Base-by-base conservation (phyloP, 768 basidiomycete genomes). In the Tephrocybe sp. region DNA sequence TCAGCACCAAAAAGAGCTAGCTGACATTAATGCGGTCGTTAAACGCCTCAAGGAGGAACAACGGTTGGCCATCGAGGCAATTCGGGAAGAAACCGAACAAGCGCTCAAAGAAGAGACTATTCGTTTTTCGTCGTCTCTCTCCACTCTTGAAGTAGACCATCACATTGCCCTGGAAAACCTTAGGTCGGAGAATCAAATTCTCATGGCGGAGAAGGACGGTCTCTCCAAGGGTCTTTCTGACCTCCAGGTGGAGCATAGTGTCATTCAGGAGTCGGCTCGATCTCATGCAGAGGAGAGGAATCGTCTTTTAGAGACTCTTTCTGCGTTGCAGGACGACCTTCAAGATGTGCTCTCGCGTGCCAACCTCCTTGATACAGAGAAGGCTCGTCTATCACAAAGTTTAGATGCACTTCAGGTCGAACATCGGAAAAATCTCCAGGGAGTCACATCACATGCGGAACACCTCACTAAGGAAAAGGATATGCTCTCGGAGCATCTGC, bases 81-180 rank as follows among this genome's bases (percentile, higher is more conserved):
- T 64, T 32, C 65, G 64, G 28, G 55, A 54, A 25, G 66, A 70
- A 21, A 78, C 59, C 60, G 49, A 67, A 63, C 57, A 71, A 66
- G 56, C 47, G 2, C 51, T 85, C 15, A 52, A 60, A 5, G 72
- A 78, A 49, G 80, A 84, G 60, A 78, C 73, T 32, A 67, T 69
- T 27, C 74, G 68, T 28, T 69, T 82, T 30, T 60, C 70, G 19
- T 60, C 64, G 4, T 62, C 70, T 3, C 51, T 87, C 18, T 73
- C 76, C n/a, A 79, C 85, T 11, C 54, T 63, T 3, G 71, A 78
- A 46, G 81, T 83, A 57, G 77, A 74, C 31, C 68, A 72, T 37
- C 74, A 67, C 31, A 70, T 68, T 25, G 73, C 74, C 34, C 67
- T 71, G 12, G 69, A 73, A 57, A 63, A 52, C 41, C 47, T 56